Conservation (phyloP, 192 early-diverging fungal genomes). For the Rhizoclosmatium globosum region DNA sequence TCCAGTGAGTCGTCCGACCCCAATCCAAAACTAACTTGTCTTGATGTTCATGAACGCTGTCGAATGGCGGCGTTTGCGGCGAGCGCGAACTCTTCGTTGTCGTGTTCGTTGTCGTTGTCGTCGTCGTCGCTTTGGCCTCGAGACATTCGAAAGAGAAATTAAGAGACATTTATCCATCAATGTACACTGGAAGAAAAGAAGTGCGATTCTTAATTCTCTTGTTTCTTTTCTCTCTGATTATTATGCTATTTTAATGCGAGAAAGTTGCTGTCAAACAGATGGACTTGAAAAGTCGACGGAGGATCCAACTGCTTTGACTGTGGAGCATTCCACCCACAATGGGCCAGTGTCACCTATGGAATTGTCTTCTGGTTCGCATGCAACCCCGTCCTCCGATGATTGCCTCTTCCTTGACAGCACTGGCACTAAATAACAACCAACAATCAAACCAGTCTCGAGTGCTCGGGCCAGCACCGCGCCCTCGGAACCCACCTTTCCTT, state of each 20-base stretch:
- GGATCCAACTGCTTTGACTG: slow-evolving; percentile 82
- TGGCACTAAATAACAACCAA: slow-evolving; percentile 67
- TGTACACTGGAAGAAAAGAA: no score
- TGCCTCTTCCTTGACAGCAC: slow-evolving; percentile 82
- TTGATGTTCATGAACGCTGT: no score
- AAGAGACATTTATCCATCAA: no score
- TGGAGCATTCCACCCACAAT: slow-evolving; percentile 68
- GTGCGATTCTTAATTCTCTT: no score
- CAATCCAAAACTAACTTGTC: background rate
- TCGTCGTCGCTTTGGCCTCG: no score
- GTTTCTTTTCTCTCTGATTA: no score
- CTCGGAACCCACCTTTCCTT: slow-evolving; percentile 74
- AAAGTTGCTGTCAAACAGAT: no score
- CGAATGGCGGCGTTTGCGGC: no score
- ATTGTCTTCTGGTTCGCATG: slow-evolving; percentile 81
- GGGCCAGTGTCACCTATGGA: slow-evolving; percentile 90
- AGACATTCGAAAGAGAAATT: no score
- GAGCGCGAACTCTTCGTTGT: background rate
- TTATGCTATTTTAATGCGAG: no score
- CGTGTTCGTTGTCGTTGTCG: background rate
- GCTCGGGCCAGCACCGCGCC: slow-evolving; percentile 32
- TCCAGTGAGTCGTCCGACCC: background rate
- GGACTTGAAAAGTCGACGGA: no score
- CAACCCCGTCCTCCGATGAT: background rate
- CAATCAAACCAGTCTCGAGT: slow-evolving; percentile 79